These are phyloP conservation scores for Alternaria solani DNA, from an alignment of 2,329 filamentous ascomycete genomes.

Conservation along the genomic window DNA sequence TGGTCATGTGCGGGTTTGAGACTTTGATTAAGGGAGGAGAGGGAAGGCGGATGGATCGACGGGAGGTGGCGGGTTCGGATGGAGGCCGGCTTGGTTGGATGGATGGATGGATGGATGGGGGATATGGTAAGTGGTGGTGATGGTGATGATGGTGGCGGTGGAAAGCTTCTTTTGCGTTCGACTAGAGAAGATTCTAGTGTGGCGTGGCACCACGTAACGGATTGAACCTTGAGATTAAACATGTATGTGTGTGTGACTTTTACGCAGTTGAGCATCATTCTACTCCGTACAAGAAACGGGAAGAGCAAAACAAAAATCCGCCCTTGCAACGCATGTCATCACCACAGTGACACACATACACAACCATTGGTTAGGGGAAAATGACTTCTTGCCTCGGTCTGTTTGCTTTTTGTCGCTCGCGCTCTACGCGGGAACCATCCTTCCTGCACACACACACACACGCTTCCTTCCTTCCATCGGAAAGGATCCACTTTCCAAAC, in stretches of 20 bases:
- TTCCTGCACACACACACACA: background rate
- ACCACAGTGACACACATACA: too few species aligned
- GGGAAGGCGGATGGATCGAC: background rate
- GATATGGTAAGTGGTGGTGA: background rate
- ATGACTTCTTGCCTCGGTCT: too few species aligned
- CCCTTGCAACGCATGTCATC: too few species aligned
- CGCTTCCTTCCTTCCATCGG: background rate
- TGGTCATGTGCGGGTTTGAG: constrained; percentile 24
- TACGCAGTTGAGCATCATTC: too few species aligned
- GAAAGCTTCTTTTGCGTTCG: background rate
- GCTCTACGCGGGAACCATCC: background rate
- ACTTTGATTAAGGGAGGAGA: constrained; percentile 6
- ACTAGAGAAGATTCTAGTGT: background rate
- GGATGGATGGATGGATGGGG: background rate
- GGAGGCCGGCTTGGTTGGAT: background rate
- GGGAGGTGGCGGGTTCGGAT: background rate
- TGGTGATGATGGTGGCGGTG: background rate
- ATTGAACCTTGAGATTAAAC: too few species aligned
- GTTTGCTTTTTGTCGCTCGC: too few species aligned
- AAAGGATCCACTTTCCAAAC: background rate
- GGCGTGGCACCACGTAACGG: too few species aligned
- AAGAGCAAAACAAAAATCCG: too few species aligned
- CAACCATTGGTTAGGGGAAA: too few species aligned
- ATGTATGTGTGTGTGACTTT: too few species aligned
- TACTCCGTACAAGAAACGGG: too few species aligned